Evolutionary conservation across 1,139 yeast species (phyloP), one percentile per base, ranked within the genome.

Genomic region (Candida sojae): DNA sequence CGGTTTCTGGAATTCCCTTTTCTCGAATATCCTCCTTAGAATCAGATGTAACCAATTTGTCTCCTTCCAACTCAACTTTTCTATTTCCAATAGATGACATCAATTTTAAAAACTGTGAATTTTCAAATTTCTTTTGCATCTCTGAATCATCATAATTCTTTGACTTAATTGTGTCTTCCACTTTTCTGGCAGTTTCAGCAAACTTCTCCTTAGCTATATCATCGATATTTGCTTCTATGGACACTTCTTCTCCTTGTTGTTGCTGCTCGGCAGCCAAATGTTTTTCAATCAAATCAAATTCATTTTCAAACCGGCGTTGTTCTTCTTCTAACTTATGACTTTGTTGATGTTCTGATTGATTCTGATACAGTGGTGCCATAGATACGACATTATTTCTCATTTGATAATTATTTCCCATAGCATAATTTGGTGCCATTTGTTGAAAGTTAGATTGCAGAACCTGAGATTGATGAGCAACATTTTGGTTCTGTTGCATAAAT

Each of bases 101-200:
- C 46, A 75, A 61, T 56, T 74, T 72, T 46, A 75, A 60, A 50
- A 75, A 75, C 42, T 67, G 62, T 2, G 75, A 69, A 51, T 70
- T 65, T 52, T 70, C 66, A 50, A 75, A 65, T 57, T 75, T 75
- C 13, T 58, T 56, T 11, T 57, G 58, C 52, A 68, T 68, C 29
- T 63, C 70, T 28, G 61, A 56, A 43, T 55, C 55, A 42, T 53
- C 52, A 7, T 64, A 53, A 25, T 51, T 54, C 5, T 56, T 51
- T 5, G 55, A 43, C 29, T 59, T 52, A 66, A 75, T 68, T 11
- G 77, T 62, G 11, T 57, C 57, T 39, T 71, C 69, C 7, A 75
- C 77, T 49, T 66, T 63, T 39, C 64, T 57, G 1, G 80, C 80
- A 0, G 77, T 68, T 45, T 64, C 61, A 8, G 80, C 80, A 62